Conservation (phyloP, 2,329 filamentous ascomycete genomes). For the Amauroascus verrucosus region DNA sequence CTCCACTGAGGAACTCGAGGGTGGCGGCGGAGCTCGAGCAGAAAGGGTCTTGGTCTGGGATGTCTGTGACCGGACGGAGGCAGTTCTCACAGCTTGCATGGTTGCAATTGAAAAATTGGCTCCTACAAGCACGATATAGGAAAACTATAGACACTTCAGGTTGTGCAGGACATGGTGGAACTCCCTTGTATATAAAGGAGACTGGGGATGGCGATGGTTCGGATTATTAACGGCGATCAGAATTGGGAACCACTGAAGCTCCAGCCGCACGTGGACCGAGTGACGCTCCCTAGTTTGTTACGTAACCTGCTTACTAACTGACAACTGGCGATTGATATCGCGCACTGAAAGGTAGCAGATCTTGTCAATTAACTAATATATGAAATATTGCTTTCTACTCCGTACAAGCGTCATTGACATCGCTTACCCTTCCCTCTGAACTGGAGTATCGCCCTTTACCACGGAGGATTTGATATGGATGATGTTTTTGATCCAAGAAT, state of each 20-base stretch:
- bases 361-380: too few relatives aligned
- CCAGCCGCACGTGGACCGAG: conserved; percentile 14
- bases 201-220: background rate
- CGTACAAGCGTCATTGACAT: background rate
- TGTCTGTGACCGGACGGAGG: background rate
- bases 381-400: too few relatives aligned
- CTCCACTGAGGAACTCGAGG: conserved; percentile 28
- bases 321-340: too few relatives aligned
- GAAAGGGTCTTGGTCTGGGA: background rate
- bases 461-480: background rate
- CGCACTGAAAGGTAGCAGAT: too few relatives aligned
- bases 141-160: background rate
- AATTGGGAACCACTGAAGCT: background rate
- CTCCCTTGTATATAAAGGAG: background rate
- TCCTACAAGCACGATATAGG: background rate
- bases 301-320: background rate
- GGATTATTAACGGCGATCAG: background rate
- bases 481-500: background rate
- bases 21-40: conserved; percentile 19
- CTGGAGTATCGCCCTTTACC: background rate
- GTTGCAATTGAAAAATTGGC: conserved; percentile 8
- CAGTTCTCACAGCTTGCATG: conserved; percentile 15
- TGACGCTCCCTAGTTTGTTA: conserved; percentile 2
- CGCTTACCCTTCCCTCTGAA: background rate
- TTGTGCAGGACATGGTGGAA: background rate